These are phyloP conservation scores for Aspergillus thermomutatus DNA, from an alignment of 2,329 filamentous ascomycete genomes.

Conservation along the genomic window DNA sequence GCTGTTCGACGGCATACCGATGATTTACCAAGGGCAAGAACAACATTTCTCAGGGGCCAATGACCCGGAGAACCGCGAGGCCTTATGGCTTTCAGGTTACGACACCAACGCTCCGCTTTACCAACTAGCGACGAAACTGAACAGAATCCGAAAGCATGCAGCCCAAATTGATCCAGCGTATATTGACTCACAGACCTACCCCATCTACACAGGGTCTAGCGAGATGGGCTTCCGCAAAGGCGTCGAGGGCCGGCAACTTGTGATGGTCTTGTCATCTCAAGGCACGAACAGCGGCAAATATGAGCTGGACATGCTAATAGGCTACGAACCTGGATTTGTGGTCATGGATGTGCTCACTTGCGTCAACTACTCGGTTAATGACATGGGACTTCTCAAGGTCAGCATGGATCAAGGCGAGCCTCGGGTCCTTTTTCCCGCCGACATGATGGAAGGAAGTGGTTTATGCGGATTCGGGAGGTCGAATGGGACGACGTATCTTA, in stretches of 20 bases:
- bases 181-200: constrained; percentile 34
- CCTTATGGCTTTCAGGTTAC: constrained; percentile 54
- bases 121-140: constrained; percentile 36
- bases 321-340: constrained; percentile 20
- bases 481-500: constrained; percentile 3
- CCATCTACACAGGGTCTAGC: constrained; percentile 40
- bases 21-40: constrained; percentile 65
- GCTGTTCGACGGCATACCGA: constrained; percentile 58
- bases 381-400: constrained; percentile 21
- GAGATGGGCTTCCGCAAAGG: constrained; percentile 48
- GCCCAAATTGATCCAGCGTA: constrained; percentile 35
- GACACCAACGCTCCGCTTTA: constrained; percentile 40
- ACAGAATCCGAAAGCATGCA: constrained; percentile 43
- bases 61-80: constrained; percentile 51
- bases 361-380: constrained; percentile 23
- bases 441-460: constrained; percentile 29
- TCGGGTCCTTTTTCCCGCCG: constrained; percentile 26
- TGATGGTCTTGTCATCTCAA: constrained; percentile 45
- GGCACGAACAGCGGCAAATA: constrained; percentile 30
- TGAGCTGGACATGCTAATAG: constrained; percentile 27
- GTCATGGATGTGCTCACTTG: constrained; percentile 30
- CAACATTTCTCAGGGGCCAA: constrained; percentile 54
- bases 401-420: constrained; percentile 31
- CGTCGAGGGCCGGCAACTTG: constrained; percentile 36
- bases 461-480: constrained; percentile 23